These are phyloP conservation scores for Geotrichum europaeum DNA, from an alignment of 1,139 yeast genomes.

Conservation along the genomic window DNA sequence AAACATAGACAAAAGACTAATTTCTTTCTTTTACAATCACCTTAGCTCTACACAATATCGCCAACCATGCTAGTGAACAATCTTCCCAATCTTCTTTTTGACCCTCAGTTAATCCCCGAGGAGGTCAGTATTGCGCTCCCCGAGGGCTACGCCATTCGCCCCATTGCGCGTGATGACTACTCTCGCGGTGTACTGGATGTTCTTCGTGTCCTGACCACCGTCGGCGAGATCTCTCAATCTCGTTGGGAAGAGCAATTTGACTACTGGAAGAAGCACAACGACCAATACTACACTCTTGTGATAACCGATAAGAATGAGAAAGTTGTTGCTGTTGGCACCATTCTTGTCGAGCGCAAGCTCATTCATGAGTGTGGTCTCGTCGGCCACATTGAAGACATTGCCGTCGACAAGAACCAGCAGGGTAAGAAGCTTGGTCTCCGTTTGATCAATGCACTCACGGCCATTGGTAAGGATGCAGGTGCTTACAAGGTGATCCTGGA, in stretches of 20 bases:
- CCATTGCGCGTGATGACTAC: slow-evolving; percentile 43
- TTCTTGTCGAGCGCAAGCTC: slow-evolving; percentile 48
- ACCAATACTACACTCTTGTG: slow-evolving; percentile 49
- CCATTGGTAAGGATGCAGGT: slow-evolving; percentile 53
- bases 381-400: slow-evolving; percentile 94
- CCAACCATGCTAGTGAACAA: slow-evolving; percentile 7
- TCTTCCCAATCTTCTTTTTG: slow-evolving; percentile 23
- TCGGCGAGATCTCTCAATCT: slow-evolving; percentile 46
- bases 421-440: slow-evolving; percentile 74
- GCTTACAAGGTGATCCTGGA: slow-evolving; percentile 89
- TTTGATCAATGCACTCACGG: slow-evolving; percentile 57
- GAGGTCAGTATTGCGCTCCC: slow-evolving; percentile 38
- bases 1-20: neutral
- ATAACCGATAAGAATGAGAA: slow-evolving; percentile 37
- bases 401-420: slow-evolving; percentile 69
- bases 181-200: slow-evolving; percentile 46
- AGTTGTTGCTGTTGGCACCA: slow-evolving; percentile 40
- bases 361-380: slow-evolving; percentile 74
- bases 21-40: neutral
- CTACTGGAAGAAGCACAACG: slow-evolving; percentile 44
- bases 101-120: slow-evolving; percentile 28
- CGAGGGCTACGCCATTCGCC: slow-evolving; percentile 49
- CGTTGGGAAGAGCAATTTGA: slow-evolving; percentile 41
- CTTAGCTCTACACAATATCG: neutral
- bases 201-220: slow-evolving; percentile 50